Evolutionary conservation across 2,329 filamentous ascomycete genomes (phyloP), one percentile per base, ranked within the genome.

Genomic region (Colletotrichum theobromicola): DNA sequence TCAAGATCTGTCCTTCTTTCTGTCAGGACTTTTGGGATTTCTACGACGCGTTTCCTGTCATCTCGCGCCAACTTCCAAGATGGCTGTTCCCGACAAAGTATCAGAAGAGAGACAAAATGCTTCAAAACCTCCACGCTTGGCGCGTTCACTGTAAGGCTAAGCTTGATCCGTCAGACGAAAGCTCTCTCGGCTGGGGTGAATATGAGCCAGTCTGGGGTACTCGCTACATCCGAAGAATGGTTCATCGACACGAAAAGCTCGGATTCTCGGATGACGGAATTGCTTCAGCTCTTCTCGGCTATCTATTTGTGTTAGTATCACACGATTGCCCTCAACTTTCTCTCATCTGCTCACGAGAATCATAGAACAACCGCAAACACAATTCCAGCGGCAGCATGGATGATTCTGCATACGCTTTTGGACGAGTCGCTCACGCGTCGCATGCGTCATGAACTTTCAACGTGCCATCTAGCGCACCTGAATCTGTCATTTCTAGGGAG

Each of bases 301-400:
- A 73, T 15, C n/a, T 75, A 4, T 74, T 74, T 21, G 73, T 75
- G 73, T 75, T 55, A 60, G 73, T 53, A 12, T 50, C n/a, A 13
- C 18, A 24, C 2, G 9, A 6, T 35, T 42, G 7, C 13, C n/a
- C 7, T n/a, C 15, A 5, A 7, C 13, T 26, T 18, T 10, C 9
- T 12, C 13, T 16, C 24, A n/a, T 7, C 61, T 46, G 6, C 12
- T 30, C 32, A 15, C 26, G 9, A 9, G 64, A 15, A 32, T 57
- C 46, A 16, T 3, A 75, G 73, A 4, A 74, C 70, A 12, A 65
- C 42, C 10, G 73, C 73, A 16, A 75, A 75, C 50, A 53, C 65
- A 7, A 61, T 74, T 13, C 73, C 73, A 9, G 58, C 70, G 4
- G 42, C 73, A 10, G 37, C 37, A 13, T 75, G 73, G 73, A 74